Conservation (phyloP, 495 filamentous ascomycete species). For the Penicillium pulvis region DNA sequence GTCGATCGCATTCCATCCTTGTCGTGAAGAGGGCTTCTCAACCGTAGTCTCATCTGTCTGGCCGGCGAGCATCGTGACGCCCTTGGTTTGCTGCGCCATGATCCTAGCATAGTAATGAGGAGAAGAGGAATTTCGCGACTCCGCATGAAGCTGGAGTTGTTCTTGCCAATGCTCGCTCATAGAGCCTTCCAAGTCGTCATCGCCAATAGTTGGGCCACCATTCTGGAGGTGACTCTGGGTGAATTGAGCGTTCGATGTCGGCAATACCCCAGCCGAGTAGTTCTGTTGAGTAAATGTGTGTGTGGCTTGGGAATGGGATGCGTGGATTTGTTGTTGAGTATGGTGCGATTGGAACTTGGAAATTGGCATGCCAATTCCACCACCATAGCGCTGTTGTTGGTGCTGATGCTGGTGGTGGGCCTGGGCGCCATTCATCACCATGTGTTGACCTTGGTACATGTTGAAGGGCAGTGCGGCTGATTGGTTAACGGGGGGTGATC, state of each 20-base stretch:
- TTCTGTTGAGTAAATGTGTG: slow-evolving; percentile 76
- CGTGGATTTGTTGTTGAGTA: slow-evolving; percentile 64
- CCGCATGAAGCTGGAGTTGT: slow-evolving; percentile 76
- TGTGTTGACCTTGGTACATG: slow-evolving; percentile 86
- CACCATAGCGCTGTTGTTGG: slow-evolving; percentile 46
- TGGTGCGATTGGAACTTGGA: slow-evolving; percentile 74
- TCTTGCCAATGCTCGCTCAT: slow-evolving; percentile 86
- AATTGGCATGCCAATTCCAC: slow-evolving; percentile 51
- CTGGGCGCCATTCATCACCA: slow-evolving; percentile 69
- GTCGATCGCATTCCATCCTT: slow-evolving; percentile 90
- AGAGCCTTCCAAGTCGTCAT: slow-evolving; percentile 58
- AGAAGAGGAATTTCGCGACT: slow-evolving; percentile 64
- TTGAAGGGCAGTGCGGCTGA: slow-evolving; percentile 65
- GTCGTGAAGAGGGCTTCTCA: slow-evolving; percentile 63
- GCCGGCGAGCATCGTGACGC: slow-evolving; percentile 54
- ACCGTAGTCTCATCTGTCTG: slow-evolving; percentile 61
- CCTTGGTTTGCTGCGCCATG: slow-evolving; percentile 61
- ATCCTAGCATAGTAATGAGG: slow-evolving; percentile 66
- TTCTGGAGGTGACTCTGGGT: slow-evolving; percentile 74
- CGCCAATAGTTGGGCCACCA: slow-evolving; percentile 61
- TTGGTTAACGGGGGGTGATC: slow-evolving; percentile 67
- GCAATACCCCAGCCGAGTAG: slow-evolving; percentile 73
- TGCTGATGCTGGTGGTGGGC: slow-evolving; percentile 27
- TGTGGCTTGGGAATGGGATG: slow-evolving; percentile 70
- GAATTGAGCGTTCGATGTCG: slow-evolving; percentile 74